Conservation (phyloP, 805 yeast genomes). For the Saccharomycopsis olivae region DNA sequence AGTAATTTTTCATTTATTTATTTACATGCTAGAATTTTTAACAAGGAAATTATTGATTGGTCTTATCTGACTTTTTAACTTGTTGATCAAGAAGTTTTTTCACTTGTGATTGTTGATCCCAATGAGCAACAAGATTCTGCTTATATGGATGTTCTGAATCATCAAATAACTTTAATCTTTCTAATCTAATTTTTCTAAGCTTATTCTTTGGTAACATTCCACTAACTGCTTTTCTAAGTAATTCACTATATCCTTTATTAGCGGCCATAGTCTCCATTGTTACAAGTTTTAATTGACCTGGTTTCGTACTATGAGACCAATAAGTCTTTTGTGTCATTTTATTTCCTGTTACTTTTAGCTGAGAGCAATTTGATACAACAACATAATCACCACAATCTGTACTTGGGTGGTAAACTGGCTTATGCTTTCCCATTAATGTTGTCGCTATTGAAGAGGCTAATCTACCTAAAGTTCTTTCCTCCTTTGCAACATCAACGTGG, state of each 20-base stretch:
- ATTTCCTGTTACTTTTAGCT: conserved; percentile 73
- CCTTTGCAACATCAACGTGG: conserved; percentile 83
- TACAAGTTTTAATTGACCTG: conserved; percentile 77
- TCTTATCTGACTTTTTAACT: too few relatives aligned
- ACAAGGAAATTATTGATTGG: too few relatives aligned
- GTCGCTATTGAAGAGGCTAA: conserved; percentile 82
- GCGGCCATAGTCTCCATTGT: conserved; percentile 70
- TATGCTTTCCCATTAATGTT: conserved; percentile 92
- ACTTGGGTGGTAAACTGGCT: conserved; percentile 72
- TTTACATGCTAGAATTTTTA: too few relatives aligned
- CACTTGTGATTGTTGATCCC: conserved; percentile 58
- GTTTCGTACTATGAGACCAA: conserved; percentile 82
- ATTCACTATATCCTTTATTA: conserved; percentile 82
- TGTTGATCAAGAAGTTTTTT: conserved; percentile 7
- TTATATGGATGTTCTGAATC: conserved; percentile 83
- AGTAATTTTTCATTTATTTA: too few relatives aligned
- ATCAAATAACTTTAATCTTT: conserved; percentile 77
- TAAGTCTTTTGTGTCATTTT: conserved; percentile 73
- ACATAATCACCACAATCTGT: conserved; percentile 94
- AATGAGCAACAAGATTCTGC: conserved; percentile 74
- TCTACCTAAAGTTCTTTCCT: conserved; percentile 81
- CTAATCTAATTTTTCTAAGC: conserved; percentile 67
- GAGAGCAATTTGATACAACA: conserved; percentile 86
- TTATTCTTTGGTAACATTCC: conserved; percentile 95
- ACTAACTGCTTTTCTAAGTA: conserved; percentile 77